Base-by-base conservation (phyloP, 2,329 filamentous ascomycete genomes). In the Lasiodiplodia theobromae region DNA sequence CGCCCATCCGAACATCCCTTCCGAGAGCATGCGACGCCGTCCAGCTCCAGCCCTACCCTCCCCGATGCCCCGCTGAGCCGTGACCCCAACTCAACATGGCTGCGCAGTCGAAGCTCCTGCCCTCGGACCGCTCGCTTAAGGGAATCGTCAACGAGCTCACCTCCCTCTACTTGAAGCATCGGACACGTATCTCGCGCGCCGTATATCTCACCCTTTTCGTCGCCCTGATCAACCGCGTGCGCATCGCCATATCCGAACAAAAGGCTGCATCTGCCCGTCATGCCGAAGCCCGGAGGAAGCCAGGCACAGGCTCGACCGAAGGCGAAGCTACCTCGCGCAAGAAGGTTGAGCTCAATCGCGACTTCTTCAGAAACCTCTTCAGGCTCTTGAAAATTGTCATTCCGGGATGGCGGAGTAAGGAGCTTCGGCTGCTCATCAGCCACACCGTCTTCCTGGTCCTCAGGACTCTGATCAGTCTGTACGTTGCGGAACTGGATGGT, bases 401-500 rank as follows among this genome's bases (percentile, higher is more conserved):
- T 71, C 96, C 96, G 0, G 92, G 94, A 57, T 96, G 92, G 91
- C 87, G 88, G 76, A 97, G 92, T 80, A 94, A 94, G 78, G 96
- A 99, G 84, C 85, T 95, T 38, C 84, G 94, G 71, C 83, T 99
- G 74, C 83, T 99, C 69, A 86, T 95, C 73, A 96, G 93, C 81
- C 96, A 99, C 79, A 97, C 91, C 76, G 89, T 98, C 74, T 99
- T 99, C 78, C 83, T 99, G 73, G 91, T 99, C 23, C 80, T 97
- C 70, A 85, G 96, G 74, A 98, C 96, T 1, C 83, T 99, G 76
- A 94, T 99, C 74, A 97, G 94, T 81, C 80, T 99, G 74, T 97
- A 97, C 80, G 96, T 99, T 25, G 96, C 96, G 2, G 94, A 97
- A 79, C 90, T 99, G 85, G 96, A 99, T 80, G 96, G 96, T 56